Conservation (phyloP, 208 protist genomes). For the Leishmania amazonensis region DNA sequence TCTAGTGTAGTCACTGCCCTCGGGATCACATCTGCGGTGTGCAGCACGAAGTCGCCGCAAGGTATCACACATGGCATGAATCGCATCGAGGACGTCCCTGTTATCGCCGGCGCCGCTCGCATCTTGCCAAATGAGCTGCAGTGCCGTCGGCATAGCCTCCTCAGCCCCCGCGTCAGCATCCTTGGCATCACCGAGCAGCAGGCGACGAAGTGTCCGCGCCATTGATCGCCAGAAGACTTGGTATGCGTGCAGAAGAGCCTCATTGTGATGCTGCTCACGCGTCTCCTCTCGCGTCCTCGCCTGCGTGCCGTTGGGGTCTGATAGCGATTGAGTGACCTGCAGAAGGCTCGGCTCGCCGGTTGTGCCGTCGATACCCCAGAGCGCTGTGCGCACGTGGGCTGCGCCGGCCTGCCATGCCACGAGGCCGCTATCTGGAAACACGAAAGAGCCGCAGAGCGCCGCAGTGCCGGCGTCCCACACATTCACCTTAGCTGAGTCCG, state of each 20-base stretch:
- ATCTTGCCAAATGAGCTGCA: slow-evolving; percentile 1
- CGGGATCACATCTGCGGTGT: neutral
- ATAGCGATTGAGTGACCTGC: slow-evolving; percentile 15
- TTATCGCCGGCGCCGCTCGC: neutral
- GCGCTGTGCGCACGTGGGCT: slow-evolving; percentile 21
- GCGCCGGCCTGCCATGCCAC: slow-evolving; percentile 14
- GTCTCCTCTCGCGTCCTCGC: slow-evolving; percentile 2
- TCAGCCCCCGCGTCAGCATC: neutral
- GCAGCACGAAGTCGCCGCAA: slow-evolving; percentile 11
- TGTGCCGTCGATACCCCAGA: slow-evolving; percentile 41
- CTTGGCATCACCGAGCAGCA: neutral
- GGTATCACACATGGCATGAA: neutral
- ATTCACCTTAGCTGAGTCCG: slow-evolving; percentile 30
- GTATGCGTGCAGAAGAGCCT: slow-evolving; percentile 1
- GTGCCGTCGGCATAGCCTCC: neutral
- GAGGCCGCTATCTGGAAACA: slow-evolving; percentile 39
- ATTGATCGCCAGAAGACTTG: slow-evolving; percentile 7
- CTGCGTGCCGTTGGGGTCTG: neutral
- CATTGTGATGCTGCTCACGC: neutral
- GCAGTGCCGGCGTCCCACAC: slow-evolving; percentile 51
- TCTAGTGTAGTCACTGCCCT: neutral
- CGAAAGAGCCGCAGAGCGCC: slow-evolving; percentile 48
- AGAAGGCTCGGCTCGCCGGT: slow-evolving; percentile 27
- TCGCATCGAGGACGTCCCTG: neutral
- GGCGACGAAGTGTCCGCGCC: neutral